Evolutionary conservation across 176 grass and related monocot species (phyloP), one percentile per base, ranked within the genome.

Genomic region (Hsuehochloa calcarea): DNA sequence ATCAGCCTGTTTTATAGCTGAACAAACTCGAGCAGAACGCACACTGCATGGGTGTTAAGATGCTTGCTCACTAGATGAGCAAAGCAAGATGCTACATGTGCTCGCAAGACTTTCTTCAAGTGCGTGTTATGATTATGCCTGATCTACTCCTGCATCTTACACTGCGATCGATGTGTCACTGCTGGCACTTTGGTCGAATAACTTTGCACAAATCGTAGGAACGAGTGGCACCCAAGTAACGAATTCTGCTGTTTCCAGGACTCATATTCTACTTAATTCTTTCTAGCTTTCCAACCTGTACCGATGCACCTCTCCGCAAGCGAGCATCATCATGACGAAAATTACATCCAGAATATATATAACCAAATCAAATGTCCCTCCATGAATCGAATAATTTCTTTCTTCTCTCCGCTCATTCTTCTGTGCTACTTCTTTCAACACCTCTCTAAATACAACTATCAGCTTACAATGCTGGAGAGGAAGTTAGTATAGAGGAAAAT

Each of bases 31-130:
- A 5, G 15, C 47, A 5, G 13, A 1, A 0, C 20, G 51, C 17
- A 8, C 17, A 20, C 51, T 2, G 17, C 6, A 22, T 20, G 52
- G 51, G 19, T 31, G 10, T 6, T 61, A 41, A 89, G 84, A 86
- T 83, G 84, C 73, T 90, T 86, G 56, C 88, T 86, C 79, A 1
- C 4, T 78, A 41, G 12, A 41, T 16, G 49, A 73, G 84, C 79
- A 90, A 90, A 78, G 88, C 79, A 8, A 72, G 71, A 86, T 86
- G 71, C 82, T 2, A 8, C 50, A 29, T n/a, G 19, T 25, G 22
- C 59, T 54, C 25, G 52, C 9, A 8, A 22, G 26, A 2, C 73
- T 71, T 59, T 59, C 9, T 10, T 9, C 56, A 23, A 11, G 56
- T 11, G 56, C 56, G 22, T 59, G 22, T 10, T 23, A 59, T 23